Conservation (phyloP, 2,329 filamentous ascomycete genomes). For the Tetracladium maxilliforme region DNA sequence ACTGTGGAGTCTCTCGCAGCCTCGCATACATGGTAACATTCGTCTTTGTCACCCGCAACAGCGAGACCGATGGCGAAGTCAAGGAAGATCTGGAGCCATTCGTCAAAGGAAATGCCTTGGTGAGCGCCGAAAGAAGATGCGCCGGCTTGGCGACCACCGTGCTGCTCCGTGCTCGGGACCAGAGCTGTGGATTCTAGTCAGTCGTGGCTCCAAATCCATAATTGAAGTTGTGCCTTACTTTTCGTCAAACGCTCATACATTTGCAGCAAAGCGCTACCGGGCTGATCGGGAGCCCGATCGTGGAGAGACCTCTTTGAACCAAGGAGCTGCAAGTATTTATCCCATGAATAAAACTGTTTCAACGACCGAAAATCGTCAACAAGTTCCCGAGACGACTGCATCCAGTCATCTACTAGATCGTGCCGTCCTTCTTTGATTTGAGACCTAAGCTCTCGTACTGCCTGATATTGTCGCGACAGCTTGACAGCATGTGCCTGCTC, state of each 20-base stretch:
- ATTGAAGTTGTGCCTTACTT: too few species aligned
- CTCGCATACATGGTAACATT: conserved; percentile 69
- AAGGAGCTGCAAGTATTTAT: conserved; percentile 46
- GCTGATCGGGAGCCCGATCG: too few species aligned
- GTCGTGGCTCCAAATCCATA: too few species aligned
- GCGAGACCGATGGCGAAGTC: conserved; percentile 73
- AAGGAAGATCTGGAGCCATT: conserved; percentile 83
- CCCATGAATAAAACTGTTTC: conserved; percentile 51
- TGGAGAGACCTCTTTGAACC: too few species aligned
- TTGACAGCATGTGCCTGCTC: too few species aligned
- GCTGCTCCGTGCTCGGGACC: too few species aligned
- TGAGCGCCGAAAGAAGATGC: too few species aligned
- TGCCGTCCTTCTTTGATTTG: conserved; percentile 9
- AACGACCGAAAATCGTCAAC: conserved; percentile 49
- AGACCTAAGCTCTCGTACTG: neutral
- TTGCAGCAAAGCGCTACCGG: too few species aligned
- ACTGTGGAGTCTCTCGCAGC: conserved; percentile 68
- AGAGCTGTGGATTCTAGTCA: too few species aligned
- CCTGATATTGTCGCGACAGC: too few species aligned
- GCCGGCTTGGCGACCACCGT: too few species aligned
- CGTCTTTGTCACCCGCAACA: conserved; percentile 46
- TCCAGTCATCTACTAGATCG: conserved; percentile 37
- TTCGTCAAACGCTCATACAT: too few species aligned
- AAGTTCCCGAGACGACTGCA: conserved; percentile 41
- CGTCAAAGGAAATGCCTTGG: conserved; percentile 65